These are phyloP conservation scores for Penicillium sumatraense DNA, from an alignment of 2,329 filamentous ascomycete species.

Conservation along the genomic window DNA sequence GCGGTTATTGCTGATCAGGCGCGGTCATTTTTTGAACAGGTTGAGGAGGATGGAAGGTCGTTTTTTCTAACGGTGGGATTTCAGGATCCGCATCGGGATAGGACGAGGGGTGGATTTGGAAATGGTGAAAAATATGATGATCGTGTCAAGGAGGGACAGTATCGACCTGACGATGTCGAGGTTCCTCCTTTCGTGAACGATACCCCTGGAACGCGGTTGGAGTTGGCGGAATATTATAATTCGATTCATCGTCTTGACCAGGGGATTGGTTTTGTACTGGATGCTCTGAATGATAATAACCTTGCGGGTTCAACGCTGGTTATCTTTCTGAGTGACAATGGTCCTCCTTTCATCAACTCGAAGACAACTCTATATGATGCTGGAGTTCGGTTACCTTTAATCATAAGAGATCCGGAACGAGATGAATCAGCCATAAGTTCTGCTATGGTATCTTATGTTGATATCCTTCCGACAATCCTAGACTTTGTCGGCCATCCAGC, in stretches of 20 bases:
- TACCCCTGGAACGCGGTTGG: conserved; percentile 44
- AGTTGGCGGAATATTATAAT: conserved; percentile 51
- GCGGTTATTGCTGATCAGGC: conserved; percentile 45
- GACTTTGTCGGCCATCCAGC: conserved; percentile 41
- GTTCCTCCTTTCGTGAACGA: conserved; percentile 49
- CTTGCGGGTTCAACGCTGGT: conserved; percentile 45
- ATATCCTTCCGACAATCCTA: conserved; percentile 53
- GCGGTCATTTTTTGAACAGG: conserved; percentile 43
- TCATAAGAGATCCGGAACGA: conserved; percentile 42
- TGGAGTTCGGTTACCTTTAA: conserved; percentile 50
- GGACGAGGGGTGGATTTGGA: conserved; percentile 48
- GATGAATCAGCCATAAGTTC: conserved; percentile 39
- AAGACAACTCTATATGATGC: conserved; percentile 58
- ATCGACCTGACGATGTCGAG: conserved; percentile 40
- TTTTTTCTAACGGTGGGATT: conserved; percentile 55
- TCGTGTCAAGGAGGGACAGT: conserved; percentile 28
- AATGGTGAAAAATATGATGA: conserved; percentile 42
- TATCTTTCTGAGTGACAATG: conserved; percentile 56
- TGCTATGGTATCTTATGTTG: conserved; percentile 53
- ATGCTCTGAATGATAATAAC: conserved; percentile 37
- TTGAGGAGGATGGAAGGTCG: conserved; percentile 34
- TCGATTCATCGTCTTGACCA: conserved; percentile 48
- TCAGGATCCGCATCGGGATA: conserved; percentile 53
- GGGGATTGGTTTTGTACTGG: conserved; percentile 49
- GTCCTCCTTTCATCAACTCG: conserved; percentile 56